Conservation (phyloP, 345 rosid species). For the Syzygium aqueum region DNA sequence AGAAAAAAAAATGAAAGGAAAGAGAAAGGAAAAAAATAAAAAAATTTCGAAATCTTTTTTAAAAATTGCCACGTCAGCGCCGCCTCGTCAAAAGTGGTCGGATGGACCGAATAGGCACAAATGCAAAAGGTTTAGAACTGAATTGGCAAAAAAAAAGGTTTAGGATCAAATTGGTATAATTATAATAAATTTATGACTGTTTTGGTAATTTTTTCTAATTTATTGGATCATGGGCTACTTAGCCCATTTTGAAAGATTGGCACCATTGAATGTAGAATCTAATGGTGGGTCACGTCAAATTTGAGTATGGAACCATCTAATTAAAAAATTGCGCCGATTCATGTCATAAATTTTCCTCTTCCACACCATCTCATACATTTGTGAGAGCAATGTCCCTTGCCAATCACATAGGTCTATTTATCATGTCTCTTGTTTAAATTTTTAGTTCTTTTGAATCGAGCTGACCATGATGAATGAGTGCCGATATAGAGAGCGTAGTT, state of each 20-base stretch:
- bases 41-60: too few species aligned
- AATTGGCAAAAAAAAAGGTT: too few species aligned
- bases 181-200: too few species aligned
- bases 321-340: neutral
- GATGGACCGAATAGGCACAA: too few species aligned
- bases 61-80: too few species aligned
- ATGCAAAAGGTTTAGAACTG: too few species aligned
- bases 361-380: neutral
- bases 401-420: neutral
- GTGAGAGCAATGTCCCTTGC: neutral
- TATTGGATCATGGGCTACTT: neutral
- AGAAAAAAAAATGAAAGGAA: too few species aligned
- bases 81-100: too few species aligned
- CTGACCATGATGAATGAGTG: rapidly evolving
- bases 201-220: too few species aligned
- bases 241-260: neutral
- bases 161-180: too few species aligned
- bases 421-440: neutral
- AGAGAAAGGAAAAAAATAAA: too few species aligned
- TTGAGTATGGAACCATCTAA: neutral
- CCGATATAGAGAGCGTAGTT: neutral
- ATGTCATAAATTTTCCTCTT: neutral
- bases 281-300: neutral
- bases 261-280: neutral
- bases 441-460: neutral